phyloP scores from a whole-genome alignment of 2,329 filamentous ascomycete species.

The Byssochlamys sp. region DNA sequence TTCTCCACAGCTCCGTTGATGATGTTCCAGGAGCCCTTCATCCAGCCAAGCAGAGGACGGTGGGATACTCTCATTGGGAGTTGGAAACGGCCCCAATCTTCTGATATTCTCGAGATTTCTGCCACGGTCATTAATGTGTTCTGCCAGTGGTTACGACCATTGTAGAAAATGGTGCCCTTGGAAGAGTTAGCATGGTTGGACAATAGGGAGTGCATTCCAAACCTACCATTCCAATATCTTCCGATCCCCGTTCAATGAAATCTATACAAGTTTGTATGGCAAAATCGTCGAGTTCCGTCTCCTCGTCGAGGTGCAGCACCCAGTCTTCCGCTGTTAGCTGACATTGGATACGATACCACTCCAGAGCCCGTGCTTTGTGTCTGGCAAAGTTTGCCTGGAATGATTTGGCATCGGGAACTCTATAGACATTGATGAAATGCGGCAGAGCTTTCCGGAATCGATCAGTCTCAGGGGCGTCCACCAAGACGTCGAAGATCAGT shows the following conservation, averaged over 20 bases:
- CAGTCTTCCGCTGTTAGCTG: conserved; percentile 6
- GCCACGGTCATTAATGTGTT: conserved; percentile 4
- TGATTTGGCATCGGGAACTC: not conserved
- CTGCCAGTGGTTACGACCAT: conserved; percentile 4
- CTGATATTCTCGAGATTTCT: conserved; percentile 5
- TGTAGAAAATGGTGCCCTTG: conserved; percentile 9
- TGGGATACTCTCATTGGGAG: conserved; percentile 3
- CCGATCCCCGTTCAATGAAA: conserved; percentile 8
- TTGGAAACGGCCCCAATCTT: conserved; percentile 8
- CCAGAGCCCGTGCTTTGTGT: conserved; percentile 7
- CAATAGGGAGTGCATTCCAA: not conserved
- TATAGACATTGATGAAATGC: conserved; percentile 1
- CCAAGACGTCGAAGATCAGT: conserved; percentile 4
- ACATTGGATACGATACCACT: conserved; percentile 5
- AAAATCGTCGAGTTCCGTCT: conserved; percentile 8
- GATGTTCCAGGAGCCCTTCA: conserved; percentile 5
- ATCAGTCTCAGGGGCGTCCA: conserved; percentile 1
- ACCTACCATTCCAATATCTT: conserved; percentile 6
- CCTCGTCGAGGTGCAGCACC: conserved; percentile 9
- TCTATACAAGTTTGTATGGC: conserved; percentile 5
- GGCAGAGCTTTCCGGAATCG: conserved; percentile 1
- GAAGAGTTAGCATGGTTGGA: not conserved
- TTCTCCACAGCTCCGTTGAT: conserved; percentile 8
- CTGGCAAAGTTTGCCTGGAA: conserved; percentile 2
- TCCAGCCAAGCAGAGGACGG: conserved; percentile 6